Evolutionary conservation across 805 yeast genomes (phyloP), one percentile per base, ranked within the genome.

Genomic region (Pichia occidentalis): DNA sequence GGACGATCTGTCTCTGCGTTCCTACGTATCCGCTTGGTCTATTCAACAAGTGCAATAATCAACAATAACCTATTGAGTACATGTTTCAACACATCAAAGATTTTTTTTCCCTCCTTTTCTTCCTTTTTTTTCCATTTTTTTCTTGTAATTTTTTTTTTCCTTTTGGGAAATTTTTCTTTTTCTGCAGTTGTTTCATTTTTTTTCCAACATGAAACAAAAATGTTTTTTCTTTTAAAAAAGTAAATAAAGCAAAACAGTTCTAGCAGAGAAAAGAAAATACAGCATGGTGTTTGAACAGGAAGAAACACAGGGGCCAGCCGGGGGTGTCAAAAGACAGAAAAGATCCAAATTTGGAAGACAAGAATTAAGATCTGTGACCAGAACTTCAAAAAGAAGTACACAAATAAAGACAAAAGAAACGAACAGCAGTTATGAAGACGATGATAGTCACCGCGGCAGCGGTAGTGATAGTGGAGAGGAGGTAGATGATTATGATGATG

Each of bases 321-420:
- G 11, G 7, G 32, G 33, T 12, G 23, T 14, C 11, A 38, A 42
- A 27, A 39, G 40, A 24, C 36, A 32, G 33, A 47, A 46, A 28
- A 49, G 39, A 33, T 17, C 47, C 14, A 69, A 70, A 47, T 63
- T 57, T 44, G 92, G 90, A 3, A 68, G 92, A 55, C 67, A 67
- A 35, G 77, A 77, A 43, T 52, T 76, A 51, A 68, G 92, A 56
- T 64, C 65, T 3, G 73, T 81, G 21, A 72, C 73, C 7, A 70
- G 85, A 59, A 69, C 79, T 3, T 61, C 75, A 1, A 59, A 68
- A 46, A 41, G 45, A 27, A 18, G 13, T 7, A 14, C 17, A 4
- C 17, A 18, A 5, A 12, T 9, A 5, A 7, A 11, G 5, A 16
- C 14, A 11, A 7, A 34, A 33, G 16, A 12, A 14, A 45, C 45